Evolutionary conservation across 306 rosid species (phyloP).

Genomic region (Glycine latifolia): DNA sequence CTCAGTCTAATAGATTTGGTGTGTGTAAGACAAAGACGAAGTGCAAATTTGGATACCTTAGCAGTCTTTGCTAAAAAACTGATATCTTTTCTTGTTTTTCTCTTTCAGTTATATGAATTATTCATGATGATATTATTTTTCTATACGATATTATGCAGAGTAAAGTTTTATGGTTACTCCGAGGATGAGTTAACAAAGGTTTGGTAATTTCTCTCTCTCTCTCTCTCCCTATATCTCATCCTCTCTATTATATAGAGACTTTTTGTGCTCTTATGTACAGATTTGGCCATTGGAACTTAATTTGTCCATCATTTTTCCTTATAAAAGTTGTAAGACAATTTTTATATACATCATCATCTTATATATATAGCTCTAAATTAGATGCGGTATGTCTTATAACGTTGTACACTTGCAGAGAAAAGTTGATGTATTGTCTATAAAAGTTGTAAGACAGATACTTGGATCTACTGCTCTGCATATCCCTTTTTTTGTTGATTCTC

Average conservation of each 20-base stretch:
- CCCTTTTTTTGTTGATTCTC: no score
- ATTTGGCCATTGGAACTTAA: neutral
- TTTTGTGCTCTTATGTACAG: neutral
- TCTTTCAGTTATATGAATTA: slow-evolving; percentile 5
- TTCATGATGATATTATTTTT: slow-evolving; percentile 30
- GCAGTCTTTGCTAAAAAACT: neutral
- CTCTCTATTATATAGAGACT: no score
- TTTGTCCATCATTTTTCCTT: neutral
- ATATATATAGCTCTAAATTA: neutral
- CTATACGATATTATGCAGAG: slow-evolving; percentile 60
- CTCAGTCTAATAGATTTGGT: no score
- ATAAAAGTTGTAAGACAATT: slow-evolving; percentile 3
- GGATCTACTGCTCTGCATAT: no score
- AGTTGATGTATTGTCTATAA: no score
- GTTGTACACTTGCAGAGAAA: neutral
- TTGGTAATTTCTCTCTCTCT: slow-evolving; percentile 20
- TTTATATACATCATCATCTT: neutral
- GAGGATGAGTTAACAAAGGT: slow-evolving; percentile 92
- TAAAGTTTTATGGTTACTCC: slow-evolving; percentile 89
- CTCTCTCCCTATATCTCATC: neutral
- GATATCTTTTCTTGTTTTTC: slow-evolving; percentile 26
- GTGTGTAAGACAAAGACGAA: no score
- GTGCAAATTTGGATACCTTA: no score
- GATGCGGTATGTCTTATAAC: neutral
- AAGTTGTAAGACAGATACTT: no score